Conservation (phyloP, 306 rosid genomes). For the Prunus salicina region DNA sequence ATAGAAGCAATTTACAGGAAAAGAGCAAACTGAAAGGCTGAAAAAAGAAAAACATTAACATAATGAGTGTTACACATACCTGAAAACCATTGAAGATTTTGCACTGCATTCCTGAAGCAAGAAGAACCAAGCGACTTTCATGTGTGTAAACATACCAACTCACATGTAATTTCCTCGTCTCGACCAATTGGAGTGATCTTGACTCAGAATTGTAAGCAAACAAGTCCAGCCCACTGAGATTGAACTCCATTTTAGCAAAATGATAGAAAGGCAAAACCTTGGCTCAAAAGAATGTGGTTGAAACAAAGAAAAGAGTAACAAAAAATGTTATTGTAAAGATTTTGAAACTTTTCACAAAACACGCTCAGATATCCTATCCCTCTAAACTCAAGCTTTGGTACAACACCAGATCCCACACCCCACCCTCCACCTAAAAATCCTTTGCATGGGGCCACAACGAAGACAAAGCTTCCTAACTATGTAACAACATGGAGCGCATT, state of each 20-base stretch:
- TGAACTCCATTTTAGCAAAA: conserved; percentile 26
- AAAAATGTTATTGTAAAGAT: background rate
- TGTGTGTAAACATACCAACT: conserved; percentile 94
- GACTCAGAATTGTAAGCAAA: conserved; percentile 62
- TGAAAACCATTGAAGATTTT: conserved; percentile 93
- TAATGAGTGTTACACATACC: conserved; percentile 42
- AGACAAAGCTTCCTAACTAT: background rate
- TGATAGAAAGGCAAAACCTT: background rate
- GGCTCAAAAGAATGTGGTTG: background rate
- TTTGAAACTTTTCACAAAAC: background rate
- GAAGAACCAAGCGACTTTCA: conserved; percentile 97
- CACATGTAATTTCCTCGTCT: conserved; percentile 75
- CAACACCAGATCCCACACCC: background rate
- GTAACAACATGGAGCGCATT: background rate
- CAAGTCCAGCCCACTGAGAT: conserved; percentile 88
- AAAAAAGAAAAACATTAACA: background rate
- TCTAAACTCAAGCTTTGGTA: background rate
- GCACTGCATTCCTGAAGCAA: conserved; percentile 99
- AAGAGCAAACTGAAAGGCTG: background rate
- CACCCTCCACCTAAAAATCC: background rate
- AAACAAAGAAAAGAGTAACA: background rate
- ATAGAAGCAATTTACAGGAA: conserved; percentile 2
- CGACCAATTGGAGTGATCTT: conserved; percentile 76
- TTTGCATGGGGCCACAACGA: background rate
- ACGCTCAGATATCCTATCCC: background rate